phyloP scores from a whole-genome alignment of 2,329 filamentous ascomycete species.

The Emergomyces pasteurianus region DNA sequence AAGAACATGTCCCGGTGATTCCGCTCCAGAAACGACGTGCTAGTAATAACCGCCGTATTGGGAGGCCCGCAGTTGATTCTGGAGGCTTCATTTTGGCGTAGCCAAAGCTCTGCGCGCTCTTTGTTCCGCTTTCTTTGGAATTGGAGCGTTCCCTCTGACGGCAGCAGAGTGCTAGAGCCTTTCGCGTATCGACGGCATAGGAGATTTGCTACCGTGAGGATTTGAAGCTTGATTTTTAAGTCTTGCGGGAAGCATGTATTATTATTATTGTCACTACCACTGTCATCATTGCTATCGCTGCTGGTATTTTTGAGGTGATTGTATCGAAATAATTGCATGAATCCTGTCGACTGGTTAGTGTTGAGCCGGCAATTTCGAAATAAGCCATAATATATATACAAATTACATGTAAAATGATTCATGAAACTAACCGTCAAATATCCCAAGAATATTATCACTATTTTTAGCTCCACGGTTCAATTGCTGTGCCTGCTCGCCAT shows the following conservation, averaged over 20 bases:
- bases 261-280: background rate
- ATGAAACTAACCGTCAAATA: constrained; percentile 20
- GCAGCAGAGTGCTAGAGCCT: constrained; percentile 11
- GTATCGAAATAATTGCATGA: constrained; percentile 32
- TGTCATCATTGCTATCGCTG: background rate
- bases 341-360: constrained; percentile 21
- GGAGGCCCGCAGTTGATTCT: background rate
- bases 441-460: constrained; percentile 14
- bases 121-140: constrained; percentile 3
- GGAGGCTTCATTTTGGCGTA: background rate
- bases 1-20: constrained; percentile 17
- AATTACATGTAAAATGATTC: background rate
- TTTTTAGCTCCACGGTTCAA: constrained; percentile 4
- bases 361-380: background rate
- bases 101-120: constrained; percentile 10
- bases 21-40: constrained; percentile 12
- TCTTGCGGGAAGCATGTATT: constrained; percentile 21
- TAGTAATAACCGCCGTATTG: background rate
- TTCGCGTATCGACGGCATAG: constrained; percentile 33
- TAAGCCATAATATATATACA: background rate
- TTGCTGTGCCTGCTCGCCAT: background rate
- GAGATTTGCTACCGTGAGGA: constrained; percentile 37
- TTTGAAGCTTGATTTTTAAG: constrained; percentile 36
- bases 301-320: constrained; percentile 20
- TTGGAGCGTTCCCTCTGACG: constrained; percentile 25